These are phyloP conservation scores for Solanum paucissectum DNA, from an alignment of 257 asterid species.

Conservation along the genomic window DNA sequence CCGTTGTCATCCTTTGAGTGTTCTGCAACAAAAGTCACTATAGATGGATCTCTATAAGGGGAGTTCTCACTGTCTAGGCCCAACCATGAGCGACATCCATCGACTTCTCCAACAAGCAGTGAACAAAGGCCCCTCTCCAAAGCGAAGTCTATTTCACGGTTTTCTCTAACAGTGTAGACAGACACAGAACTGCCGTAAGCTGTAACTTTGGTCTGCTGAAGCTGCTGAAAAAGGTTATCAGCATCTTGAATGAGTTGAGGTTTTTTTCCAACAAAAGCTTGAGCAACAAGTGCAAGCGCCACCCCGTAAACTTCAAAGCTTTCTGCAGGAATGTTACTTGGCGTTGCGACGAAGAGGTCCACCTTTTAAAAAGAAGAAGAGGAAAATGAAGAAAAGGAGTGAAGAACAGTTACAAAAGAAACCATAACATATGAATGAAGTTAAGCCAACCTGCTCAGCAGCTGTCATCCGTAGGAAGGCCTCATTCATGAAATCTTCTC, in stretches of 20 bases:
- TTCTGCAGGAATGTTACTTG: constrained; percentile 94
- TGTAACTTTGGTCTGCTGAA: constrained; percentile 75
- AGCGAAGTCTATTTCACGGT: constrained; percentile 77
- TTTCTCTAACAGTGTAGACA: constrained; percentile 37
- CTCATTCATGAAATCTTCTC: constrained; percentile 95
- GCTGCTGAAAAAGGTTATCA: constrained; percentile 92
- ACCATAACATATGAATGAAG: background rate
- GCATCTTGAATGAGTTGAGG: constrained; percentile 94
- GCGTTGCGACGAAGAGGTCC: constrained; percentile 90
- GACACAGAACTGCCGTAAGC: constrained; percentile 36
- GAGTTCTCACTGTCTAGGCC: constrained; percentile 76
- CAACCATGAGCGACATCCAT: constrained; percentile 84
- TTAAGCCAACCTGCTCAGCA: constrained; percentile 64
- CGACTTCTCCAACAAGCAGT: constrained; percentile 90
- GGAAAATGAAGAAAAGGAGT: background rate
- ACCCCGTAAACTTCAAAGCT: constrained; percentile 96
- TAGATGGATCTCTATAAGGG: constrained; percentile 75
- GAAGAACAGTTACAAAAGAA: background rate
- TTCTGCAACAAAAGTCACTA: constrained; percentile 62
- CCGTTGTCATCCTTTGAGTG: constrained; percentile 72
- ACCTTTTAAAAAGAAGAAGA: constrained; percentile 30
- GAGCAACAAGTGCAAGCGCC: constrained; percentile 93
- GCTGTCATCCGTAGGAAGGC: constrained; percentile 88
- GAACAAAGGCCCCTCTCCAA: constrained; percentile 98
- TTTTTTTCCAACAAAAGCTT: constrained; percentile 78